A percentile compares a stretch with the other conserved stretches of the same genome.
Conservation (phyloP, 371 early-diverging fungal genomes). For the Mucor saturninus region DNA sequence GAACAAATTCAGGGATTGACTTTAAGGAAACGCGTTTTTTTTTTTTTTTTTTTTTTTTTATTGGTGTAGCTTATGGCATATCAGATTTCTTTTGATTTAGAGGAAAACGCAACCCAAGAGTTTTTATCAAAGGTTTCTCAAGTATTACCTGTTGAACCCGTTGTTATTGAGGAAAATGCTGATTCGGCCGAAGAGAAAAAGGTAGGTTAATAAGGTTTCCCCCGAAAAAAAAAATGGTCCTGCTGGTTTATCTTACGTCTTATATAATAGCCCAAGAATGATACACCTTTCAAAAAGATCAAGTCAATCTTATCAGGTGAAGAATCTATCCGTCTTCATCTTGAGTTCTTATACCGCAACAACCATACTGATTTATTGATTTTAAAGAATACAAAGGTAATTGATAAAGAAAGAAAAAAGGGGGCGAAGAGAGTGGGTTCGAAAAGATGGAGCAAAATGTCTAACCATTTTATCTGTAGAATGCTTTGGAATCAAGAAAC, state of each 20-base stretch:
- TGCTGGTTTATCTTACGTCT: too few species aligned
- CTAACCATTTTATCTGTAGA: slow-evolving; percentile 38
- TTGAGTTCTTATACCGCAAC: slow-evolving; percentile 94
- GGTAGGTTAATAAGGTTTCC: slow-evolving; percentile 34
- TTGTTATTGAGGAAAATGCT: slow-evolving; percentile 25
- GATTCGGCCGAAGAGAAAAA: slow-evolving; percentile 46
- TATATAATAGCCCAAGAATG: slow-evolving; percentile 21
- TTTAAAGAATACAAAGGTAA: slow-evolving; percentile 89
- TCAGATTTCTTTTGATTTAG: slow-evolving; percentile 97
- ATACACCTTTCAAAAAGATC: slow-evolving; percentile 57
- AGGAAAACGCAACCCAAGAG: slow-evolving; percentile 93
- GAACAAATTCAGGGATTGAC: not conserved
- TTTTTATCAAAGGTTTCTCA: slow-evolving; percentile 79
- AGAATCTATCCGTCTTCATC: slow-evolving; percentile 84
- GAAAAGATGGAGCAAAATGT: not conserved
- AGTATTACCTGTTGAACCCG: slow-evolving; percentile 66
- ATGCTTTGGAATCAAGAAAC: slow-evolving; percentile 87
- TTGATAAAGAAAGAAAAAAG: not conserved
- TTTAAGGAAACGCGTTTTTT: not conserved
- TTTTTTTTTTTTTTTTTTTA: not conserved
- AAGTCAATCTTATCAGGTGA: slow-evolving; percentile 86
- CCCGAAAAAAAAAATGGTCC: too few species aligned
- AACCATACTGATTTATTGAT: slow-evolving; percentile 94
- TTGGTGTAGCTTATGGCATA: slow-evolving; percentile 78
- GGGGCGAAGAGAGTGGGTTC: not conserved